Percentiles rank a stretch among this genome's conserved stretches.
phyloP scores from a whole-genome alignment of 2,329 filamentous ascomycete genomes.

The Aspergillus sp. region DNA sequence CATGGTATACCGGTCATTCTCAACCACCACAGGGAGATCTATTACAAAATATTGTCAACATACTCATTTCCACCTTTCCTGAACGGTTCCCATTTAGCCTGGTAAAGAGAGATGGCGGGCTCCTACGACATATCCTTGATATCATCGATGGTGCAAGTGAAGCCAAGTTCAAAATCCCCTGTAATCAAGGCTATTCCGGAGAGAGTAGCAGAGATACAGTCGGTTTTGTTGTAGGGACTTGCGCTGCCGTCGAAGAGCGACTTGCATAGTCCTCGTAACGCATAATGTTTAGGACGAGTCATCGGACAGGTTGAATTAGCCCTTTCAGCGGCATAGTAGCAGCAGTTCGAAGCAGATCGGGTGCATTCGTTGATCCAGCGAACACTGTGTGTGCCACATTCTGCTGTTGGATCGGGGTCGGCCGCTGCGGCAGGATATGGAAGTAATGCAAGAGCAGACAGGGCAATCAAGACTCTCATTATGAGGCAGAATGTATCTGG shows the following conservation, averaged over 20 bases:
- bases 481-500: slow-evolving; percentile 4
- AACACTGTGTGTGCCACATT: neutral
- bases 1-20: too few relatives aligned
- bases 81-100: neutral
- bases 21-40: too few relatives aligned
- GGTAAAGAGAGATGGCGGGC: neutral
- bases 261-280: neutral
- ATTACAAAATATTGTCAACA: slow-evolving; percentile 1
- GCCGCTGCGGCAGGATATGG: slow-evolving; percentile 3
- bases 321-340: slow-evolving; percentile 4
- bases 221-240: slow-evolving; percentile 1
- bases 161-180: neutral
- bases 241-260: slow-evolving; percentile 1
- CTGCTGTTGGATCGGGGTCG: slow-evolving; percentile 1
- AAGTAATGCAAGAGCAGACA: slow-evolving; percentile 6
- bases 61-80: neutral
- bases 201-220: slow-evolving; percentile 1
- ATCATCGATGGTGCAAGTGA: slow-evolving; percentile 1
- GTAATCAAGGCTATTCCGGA: slow-evolving; percentile 2
- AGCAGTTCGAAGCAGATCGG: slow-evolving; percentile 4
- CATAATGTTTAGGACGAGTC: slow-evolving; percentile 1
- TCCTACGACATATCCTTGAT: slow-evolving; percentile 3
- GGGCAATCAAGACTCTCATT: slow-evolving; percentile 5
- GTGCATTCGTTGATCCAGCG: neutral
- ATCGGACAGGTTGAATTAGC: slow-evolving; percentile 8